Percentiles rank a stretch among this genome's conserved stretches.
Evolutionary conservation across 139 green algal species (phyloP).

Genomic region (Chlorella sp.): DNA sequence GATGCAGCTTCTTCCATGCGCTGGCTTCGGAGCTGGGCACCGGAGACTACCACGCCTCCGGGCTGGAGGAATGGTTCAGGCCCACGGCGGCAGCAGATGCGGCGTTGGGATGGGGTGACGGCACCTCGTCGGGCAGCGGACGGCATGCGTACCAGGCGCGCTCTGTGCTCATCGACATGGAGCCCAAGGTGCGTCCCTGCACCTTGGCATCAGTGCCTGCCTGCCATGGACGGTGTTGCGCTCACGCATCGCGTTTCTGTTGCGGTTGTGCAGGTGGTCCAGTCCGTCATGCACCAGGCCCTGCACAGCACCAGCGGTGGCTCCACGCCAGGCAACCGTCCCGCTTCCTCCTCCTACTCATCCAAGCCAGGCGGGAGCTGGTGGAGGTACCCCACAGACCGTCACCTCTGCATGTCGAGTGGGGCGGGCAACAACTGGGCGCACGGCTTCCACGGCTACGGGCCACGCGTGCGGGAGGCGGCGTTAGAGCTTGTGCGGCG

Average conservation of each 20-base stretch:
- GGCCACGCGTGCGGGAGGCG: constrained; percentile 22
- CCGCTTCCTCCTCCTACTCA: too few species aligned
- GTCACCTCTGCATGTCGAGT: constrained; percentile 46
- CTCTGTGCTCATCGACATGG: constrained; percentile 80
- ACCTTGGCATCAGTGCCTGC: too few species aligned
- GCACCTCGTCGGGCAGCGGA: too few species aligned
- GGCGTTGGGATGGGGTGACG: too few species aligned
- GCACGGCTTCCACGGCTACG: constrained; percentile 61
- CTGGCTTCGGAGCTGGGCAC: constrained; percentile 45
- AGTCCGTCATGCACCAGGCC: constrained; percentile 19
- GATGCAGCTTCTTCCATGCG: constrained; percentile 51
- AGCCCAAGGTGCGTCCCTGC: constrained; percentile 71
- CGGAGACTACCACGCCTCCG: constrained; percentile 18
- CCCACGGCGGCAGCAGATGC: neutral
- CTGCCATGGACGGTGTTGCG: too few species aligned
- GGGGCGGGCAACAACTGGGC: constrained; percentile 87
- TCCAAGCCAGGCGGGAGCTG: too few species aligned
- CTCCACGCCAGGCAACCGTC: too few species aligned
- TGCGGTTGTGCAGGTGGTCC: constrained; percentile 26
- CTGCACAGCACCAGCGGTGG: too few species aligned
- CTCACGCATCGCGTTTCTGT: too few species aligned
- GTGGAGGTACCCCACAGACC: constrained; percentile 50
- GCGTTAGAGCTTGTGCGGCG: constrained; percentile 47
- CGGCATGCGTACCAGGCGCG: constrained; percentile 36
- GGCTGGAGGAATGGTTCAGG: constrained; percentile 45